These are phyloP conservation scores for Mycena leptocephala DNA, from an alignment of 768 basidiomycete species.

Conservation along the genomic window DNA sequence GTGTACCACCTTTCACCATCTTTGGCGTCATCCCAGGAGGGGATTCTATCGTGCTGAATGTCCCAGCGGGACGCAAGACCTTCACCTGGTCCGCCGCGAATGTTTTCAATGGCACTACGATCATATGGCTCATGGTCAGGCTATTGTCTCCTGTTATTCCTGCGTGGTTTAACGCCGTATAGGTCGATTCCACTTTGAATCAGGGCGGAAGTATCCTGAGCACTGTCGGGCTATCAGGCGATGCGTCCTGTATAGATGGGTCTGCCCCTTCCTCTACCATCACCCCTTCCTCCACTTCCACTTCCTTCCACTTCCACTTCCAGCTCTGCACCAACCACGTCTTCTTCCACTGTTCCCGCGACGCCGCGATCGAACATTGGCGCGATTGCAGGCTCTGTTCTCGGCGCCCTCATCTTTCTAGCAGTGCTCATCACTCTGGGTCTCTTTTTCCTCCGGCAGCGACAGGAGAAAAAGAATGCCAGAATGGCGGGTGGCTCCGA, in stretches of 20 bases:
- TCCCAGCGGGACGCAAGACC: conserved; percentile 52
- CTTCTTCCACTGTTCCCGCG: conserved; percentile 26
- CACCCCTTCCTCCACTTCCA: conserved; percentile 21
- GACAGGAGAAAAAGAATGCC: conserved; percentile 50
- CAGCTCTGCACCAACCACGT: conserved; percentile 11
- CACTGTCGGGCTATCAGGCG: conserved; percentile 22
- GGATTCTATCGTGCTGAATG: conserved; percentile 60
- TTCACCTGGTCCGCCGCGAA: conserved; percentile 74
- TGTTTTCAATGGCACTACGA: conserved; percentile 70
- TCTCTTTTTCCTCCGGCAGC: conserved; percentile 63
- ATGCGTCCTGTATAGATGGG: conserved; percentile 37
- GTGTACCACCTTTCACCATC: conserved; percentile 70
- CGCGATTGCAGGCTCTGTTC: conserved; percentile 67
- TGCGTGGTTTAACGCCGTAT: not conserved
- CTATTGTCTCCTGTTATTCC: conserved; percentile 33
- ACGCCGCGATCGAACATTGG: conserved; percentile 52
- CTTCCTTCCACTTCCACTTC: conserved; percentile 35
- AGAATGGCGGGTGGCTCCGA: conserved; percentile 40
- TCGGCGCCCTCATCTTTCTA: conserved; percentile 69
- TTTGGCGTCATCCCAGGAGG: conserved; percentile 78
- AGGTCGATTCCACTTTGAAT: conserved; percentile 7
- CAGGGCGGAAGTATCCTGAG: conserved; percentile 11
- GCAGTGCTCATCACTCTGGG: conserved; percentile 67
- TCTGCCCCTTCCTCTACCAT: conserved; percentile 42
- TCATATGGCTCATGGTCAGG: conserved; percentile 74